phyloP scores from a whole-genome alignment of 495 filamentous ascomycete genomes.

The Xylaria sp. region DNA sequence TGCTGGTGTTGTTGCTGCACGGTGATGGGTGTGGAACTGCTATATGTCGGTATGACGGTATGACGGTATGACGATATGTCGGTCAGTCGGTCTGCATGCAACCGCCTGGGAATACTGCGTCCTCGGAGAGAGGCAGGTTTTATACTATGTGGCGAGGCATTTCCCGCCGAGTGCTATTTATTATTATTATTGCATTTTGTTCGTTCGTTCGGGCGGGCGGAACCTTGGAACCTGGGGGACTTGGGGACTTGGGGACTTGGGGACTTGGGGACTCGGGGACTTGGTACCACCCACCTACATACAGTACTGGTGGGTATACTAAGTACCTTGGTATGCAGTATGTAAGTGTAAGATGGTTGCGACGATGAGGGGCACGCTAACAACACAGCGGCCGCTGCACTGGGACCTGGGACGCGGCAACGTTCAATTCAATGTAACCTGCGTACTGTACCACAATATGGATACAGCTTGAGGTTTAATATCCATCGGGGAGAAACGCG shows the following conservation, averaged over 20 bases:
- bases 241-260: too few relatives aligned
- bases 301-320: too few relatives aligned
- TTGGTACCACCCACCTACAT: too few relatives aligned
- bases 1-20: constrained; percentile 14
- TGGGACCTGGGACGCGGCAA: not conserved
- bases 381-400: not conserved
- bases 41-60: constrained; percentile 6
- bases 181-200: constrained; percentile 1
- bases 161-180: not conserved
- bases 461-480: not conserved
- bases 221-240: too few relatives aligned
- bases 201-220: constrained; percentile 22
- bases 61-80: too few relatives aligned
- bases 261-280: too few relatives aligned
- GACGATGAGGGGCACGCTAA: constrained; percentile 27
- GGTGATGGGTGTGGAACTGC: not conserved
- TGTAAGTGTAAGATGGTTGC: too few relatives aligned
- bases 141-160: constrained; percentile 6
- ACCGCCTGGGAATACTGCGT: not conserved
- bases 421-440: not conserved
- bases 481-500: too few relatives aligned
- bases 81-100: constrained; percentile 13
- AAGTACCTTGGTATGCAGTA: too few relatives aligned
- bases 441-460: too few relatives aligned
- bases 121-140: not conserved